Base-by-base conservation (phyloP, 164 flowering plant genomes). In the Hamamelis virginiana region DNA sequence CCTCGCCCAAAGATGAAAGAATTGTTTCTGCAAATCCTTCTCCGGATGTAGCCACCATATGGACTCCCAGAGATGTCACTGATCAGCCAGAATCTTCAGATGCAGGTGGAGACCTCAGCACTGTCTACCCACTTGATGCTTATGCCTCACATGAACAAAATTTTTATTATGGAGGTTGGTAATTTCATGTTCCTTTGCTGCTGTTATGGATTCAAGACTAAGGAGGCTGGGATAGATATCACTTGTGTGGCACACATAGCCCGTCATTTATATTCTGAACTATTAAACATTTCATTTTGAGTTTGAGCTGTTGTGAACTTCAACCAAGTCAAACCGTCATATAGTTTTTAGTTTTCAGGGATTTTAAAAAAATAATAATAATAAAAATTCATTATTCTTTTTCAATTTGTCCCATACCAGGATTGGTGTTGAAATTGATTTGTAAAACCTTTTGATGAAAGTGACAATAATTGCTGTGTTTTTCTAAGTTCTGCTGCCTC, bases 101-200 rank as follows among this genome's bases (percentile, higher is more conserved):
- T 58, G 67, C 77, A 47, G 79, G 67, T 74, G 84, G 80, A 62
- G 82, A 80, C 69, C 65, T 53, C 47, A 19, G 51, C 55, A 45
- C 78, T 67, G 50, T 72, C 44, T 80, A 77, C 57, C 83, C 80
- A 44, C 72, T 69, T 53, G 77, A 75, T 80, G 66, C 77, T 45
- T 86, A 81, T 80, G 75, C 85, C 27, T 76, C 90, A 59, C 86
- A 74, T 44, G 89, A 86, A 41, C 91, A 80, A 13, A 57, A 77
- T 43, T 62, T 75, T 41, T 77, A 78, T 61, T 78, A 80, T 79
- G 85, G 84, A 66, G 94, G 94, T 86, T 76, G 94, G 94, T 86
- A 71, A 78, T 82, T 68, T 27, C 59, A 25, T 41, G 0, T 15
- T 76, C 43, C 21, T 26, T 8, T 47, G 5, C 55, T 27, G 52